Evolutionary conservation across 805 yeast genomes (phyloP), one percentile per base, ranked within the genome.

Genomic region (Lipomyces starkeyi): DNA sequence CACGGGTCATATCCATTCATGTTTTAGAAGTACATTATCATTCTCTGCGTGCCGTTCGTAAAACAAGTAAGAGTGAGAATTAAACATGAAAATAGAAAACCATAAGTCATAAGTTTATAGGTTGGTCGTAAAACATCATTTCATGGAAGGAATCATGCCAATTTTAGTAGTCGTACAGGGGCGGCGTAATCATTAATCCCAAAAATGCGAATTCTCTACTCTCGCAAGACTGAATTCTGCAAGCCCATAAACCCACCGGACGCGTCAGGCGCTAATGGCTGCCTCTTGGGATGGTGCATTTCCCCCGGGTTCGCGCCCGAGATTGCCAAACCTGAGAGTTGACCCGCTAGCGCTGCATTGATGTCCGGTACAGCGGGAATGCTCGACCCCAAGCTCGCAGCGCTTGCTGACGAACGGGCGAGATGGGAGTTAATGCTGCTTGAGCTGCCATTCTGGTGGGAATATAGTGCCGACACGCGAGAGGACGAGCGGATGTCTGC

Each of bases 401-500:
- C 22, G 11, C 25, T n/a, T 43, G 49, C 49, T n/a, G 49, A 43
- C 20, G 49, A 43, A n/a, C 49, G 49, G 22, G 49, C 25, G 49
- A 43, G 49, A n/a, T 43, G 49, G 11, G 49, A 14, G 56, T 57
- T 49, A 54, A 66, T 53, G 49, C 65, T 61, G 58, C 65, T 61
- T 14, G 69, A 66, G 62, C 70, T 67, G n/a, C 66, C 43, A 37
- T 67, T 67, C 22, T 60, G 64, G 27, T 61, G 68, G 14, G 67
- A 27, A 20, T 67, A 67, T 57, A 67, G 56, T 5, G 62, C 66
- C 14, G 27, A 57, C 27, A 67, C 37, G 6, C 72, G 68, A 14
- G 71, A 64, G 6, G 74, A 64, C 1, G 75, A 73, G 20, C 80
- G 71, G 55, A 78, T 74, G 55, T 78, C 80, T 20, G 78, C 80